Percentiles rank a stretch among this genome's conserved stretches.
Conservation (phyloP, 1,139 yeast species). For the Starmera stellimalicola region DNA sequence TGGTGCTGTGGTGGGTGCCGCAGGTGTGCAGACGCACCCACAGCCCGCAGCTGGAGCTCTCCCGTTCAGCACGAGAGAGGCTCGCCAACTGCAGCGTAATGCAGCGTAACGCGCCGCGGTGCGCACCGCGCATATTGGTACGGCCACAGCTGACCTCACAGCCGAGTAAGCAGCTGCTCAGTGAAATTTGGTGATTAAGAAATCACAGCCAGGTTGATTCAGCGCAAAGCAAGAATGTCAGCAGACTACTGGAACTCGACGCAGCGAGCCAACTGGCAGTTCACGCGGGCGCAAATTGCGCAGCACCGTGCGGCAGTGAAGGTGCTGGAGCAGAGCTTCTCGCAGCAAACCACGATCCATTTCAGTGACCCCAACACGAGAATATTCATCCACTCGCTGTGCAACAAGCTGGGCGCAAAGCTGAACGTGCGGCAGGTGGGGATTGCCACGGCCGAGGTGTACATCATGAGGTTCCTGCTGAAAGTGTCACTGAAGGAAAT, state of each 20-base stretch:
- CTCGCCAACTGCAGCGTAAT: no score
- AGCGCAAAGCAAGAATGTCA: constrained; percentile 32
- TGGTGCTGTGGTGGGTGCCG: no score
- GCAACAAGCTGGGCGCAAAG: constrained; percentile 70
- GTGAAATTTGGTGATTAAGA: no score
- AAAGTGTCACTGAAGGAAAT: constrained; percentile 71
- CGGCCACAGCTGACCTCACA: no score
- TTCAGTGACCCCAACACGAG: constrained; percentile 49
- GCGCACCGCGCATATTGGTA: no score
- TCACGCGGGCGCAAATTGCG: constrained; percentile 37
- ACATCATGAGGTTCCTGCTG: constrained; percentile 51
- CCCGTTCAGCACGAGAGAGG: no score
- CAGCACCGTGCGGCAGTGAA: constrained; percentile 29
- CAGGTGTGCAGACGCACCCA: no score
- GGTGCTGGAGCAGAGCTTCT: constrained; percentile 25
- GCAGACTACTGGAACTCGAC: constrained; percentile 66
- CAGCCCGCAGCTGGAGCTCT: no score
- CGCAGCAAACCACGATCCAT: constrained; percentile 23
- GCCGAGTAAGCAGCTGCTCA: no score
- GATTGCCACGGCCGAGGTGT: constrained; percentile 82
- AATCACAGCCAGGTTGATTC: no score
- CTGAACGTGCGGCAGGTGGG: constrained; percentile 75
- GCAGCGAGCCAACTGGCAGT: constrained; percentile 55
- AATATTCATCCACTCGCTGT: constrained; percentile 58
- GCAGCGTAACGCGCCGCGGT: no score